Base-by-base conservation (phyloP, 2,329 filamentous ascomycete species). In the Xylariaceae sp. region DNA sequence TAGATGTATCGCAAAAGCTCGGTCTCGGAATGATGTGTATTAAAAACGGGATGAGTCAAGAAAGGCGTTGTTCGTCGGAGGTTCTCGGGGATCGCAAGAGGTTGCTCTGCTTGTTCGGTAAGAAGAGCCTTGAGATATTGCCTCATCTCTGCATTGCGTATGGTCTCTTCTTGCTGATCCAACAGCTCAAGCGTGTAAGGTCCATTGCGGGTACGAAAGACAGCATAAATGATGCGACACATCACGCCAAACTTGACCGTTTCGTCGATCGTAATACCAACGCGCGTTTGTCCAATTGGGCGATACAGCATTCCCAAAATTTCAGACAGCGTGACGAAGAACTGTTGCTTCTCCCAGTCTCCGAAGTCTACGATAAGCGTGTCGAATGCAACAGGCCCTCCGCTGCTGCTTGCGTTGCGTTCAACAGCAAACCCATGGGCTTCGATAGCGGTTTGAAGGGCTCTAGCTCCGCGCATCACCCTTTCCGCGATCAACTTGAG, bases 1-100 rank as follows among this genome's bases (percentile, higher is more conserved):
- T 92, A 80, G 61, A 97, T 96, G 72, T 97, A 97, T 39, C 92
- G 86, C 44, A 97, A 76, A 61, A 97, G 81, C 70, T 96, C 90
- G 0, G 92, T 96, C 72, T 97, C 92, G 2, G 90, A 96, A 71
- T 95, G 92, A 68, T 97, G 85, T 1, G 85, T 85, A 75, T 96
- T 96, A 80, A 96, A 97, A 22, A 96, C 89, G 0, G 90, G 89
- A 67, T 97, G 91, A 0, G 88, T 91, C 55, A 97, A 75, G 70
- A 87, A 96, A 12, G 76, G 62, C 0, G 88, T 89, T 19, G 81
- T 86, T 65, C 92, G 82, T 64, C 81, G 82, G 56, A 96, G 78
- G 11, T 65, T 56, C 2, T 77, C 72, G 5, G 86, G 82, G 17
- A 87, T 73, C 22, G 74, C 70, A 41, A 77, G 54, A 3, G 63